Evolutionary conservation across 345 rosid species (phyloP).

Genomic region (Acer yangbiense): DNA sequence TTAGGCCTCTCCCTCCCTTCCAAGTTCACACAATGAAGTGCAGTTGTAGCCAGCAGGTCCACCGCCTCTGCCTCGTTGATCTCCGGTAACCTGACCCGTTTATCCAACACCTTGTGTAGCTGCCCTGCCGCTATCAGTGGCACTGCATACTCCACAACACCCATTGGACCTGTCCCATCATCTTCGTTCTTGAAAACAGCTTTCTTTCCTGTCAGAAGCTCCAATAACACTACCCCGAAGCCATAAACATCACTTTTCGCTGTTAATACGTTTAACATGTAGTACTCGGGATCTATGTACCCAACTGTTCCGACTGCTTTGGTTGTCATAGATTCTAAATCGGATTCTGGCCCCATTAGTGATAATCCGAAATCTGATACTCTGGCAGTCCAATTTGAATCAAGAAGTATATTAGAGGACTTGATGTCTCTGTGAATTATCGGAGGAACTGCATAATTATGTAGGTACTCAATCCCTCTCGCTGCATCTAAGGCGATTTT

Average conservation of each 20-base stretch:
- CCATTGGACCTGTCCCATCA: slow-evolving; percentile 34
- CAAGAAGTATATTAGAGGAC: slow-evolving; percentile 66
- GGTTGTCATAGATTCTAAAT: slow-evolving; percentile 36
- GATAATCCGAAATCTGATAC: slow-evolving; percentile 71
- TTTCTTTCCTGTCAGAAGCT: slow-evolving; percentile 58
- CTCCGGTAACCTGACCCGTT: slow-evolving; percentile 38
- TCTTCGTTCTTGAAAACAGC: slow-evolving; percentile 49
- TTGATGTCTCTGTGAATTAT: slow-evolving; percentile 76
- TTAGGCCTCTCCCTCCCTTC: slow-evolving; percentile 63
- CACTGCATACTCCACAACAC: slow-evolving; percentile 46
- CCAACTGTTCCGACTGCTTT: slow-evolving; percentile 70
- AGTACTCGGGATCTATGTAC: slow-evolving; percentile 77
- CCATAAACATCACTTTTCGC: slow-evolving; percentile 65
- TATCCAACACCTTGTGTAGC: slow-evolving; percentile 40
- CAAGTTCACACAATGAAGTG: slow-evolving; percentile 48
- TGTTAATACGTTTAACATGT: slow-evolving; percentile 45
- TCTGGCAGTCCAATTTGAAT: slow-evolving; percentile 54
- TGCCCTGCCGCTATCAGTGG: slow-evolving; percentile 38
- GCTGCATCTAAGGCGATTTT: slow-evolving; percentile 63
- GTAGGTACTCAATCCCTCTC: slow-evolving; percentile 66
- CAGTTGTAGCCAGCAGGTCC: slow-evolving; percentile 47
- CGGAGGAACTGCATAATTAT: slow-evolving; percentile 63
- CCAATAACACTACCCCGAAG: slow-evolving; percentile 62
- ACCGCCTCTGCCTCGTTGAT: slow-evolving; percentile 45
- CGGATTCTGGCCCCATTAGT: slow-evolving; percentile 48